These are phyloP conservation scores for Coelastrella sp. DNA, from an alignment of 139 green algal species.

Conservation along the genomic window DNA sequence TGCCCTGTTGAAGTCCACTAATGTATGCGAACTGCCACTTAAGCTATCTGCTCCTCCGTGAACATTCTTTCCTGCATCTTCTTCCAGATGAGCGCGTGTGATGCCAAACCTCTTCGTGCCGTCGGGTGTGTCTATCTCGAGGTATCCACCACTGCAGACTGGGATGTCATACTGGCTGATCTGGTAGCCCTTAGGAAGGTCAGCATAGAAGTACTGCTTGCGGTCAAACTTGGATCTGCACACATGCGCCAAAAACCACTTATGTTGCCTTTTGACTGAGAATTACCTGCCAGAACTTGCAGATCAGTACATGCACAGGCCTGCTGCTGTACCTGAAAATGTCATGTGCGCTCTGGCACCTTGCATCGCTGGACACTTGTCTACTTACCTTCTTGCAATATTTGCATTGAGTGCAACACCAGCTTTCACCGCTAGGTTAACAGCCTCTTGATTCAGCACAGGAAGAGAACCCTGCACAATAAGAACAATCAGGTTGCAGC, in stretches of 20 bases:
- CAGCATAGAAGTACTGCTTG: constrained; percentile 99
- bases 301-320: not conserved
- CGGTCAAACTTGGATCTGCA: constrained; percentile 94
- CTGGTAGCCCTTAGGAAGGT: constrained; percentile 98
- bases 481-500: not conserved
- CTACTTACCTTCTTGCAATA: constrained; percentile 64
- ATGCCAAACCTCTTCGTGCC: constrained; percentile 61
- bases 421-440: constrained; percentile 78
- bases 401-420: constrained; percentile 87
- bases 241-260: not conserved
- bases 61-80: constrained; percentile 97
- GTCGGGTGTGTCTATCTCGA: constrained; percentile 64
- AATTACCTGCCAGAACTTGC: not conserved
- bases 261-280: not conserved
- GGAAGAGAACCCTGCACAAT: constrained; percentile 87
- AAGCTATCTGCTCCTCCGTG: constrained; percentile 80
- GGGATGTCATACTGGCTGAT: constrained; percentile 96
- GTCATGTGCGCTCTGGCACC: no score
- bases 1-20: constrained; percentile 95
- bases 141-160: constrained; percentile 62
- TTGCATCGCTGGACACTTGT: no score
- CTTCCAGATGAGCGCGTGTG: constrained; percentile 93
- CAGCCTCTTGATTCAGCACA: constrained; percentile 80
- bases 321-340: no score
- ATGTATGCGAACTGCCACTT: constrained; percentile 70